Percentiles rank a stretch among this genome's conserved stretches.
Conservation (phyloP, 1,284 basidiomycete species). For the Hypsizygus ulmarius region DNA sequence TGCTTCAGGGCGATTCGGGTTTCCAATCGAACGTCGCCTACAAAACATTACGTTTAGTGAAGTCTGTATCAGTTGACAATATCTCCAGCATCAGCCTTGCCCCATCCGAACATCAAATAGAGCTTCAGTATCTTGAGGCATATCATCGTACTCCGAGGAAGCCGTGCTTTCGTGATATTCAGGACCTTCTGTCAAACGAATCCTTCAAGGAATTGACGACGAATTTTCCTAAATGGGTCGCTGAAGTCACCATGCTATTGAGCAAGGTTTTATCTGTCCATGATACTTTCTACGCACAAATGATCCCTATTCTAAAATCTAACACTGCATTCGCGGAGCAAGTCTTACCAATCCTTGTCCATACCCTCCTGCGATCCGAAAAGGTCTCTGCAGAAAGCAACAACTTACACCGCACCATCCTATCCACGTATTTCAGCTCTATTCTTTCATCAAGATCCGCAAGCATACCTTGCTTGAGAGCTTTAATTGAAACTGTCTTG, state of each 20-base stretch:
- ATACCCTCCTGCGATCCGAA: conserved; percentile 58
- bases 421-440: conserved; percentile 66
- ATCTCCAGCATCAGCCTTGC: conserved; percentile 32
- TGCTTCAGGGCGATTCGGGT: conserved; percentile 53
- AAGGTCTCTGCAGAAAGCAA: conserved; percentile 1
- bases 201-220: conserved; percentile 36
- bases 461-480: conserved; percentile 49
- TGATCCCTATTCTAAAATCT: conserved; percentile 55
- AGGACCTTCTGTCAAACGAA: conserved; percentile 36
- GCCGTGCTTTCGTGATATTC: conserved; percentile 33
- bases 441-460: conserved; percentile 49
- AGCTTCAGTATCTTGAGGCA: conserved; percentile 51
- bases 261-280: conserved; percentile 53
- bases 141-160: conserved; percentile 37
- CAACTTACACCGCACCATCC: conserved; percentile 25
- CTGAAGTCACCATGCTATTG: conserved; percentile 57
- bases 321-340: conserved; percentile 62
- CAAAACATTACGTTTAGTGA: conserved; percentile 56
- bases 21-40: conserved; percentile 58
- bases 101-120: conserved; percentile 43
- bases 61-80: conserved; percentile 42
- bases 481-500: conserved; percentile 77
- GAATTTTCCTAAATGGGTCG: conserved; percentile 68
- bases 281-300: conserved; percentile 69
- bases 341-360: conserved; percentile 74